Percentiles rank a stretch among this genome's conserved stretches.
These are phyloP conservation scores for Candida incommunis DNA, from an alignment of 805 yeast genomes.

Conservation along the genomic window DNA sequence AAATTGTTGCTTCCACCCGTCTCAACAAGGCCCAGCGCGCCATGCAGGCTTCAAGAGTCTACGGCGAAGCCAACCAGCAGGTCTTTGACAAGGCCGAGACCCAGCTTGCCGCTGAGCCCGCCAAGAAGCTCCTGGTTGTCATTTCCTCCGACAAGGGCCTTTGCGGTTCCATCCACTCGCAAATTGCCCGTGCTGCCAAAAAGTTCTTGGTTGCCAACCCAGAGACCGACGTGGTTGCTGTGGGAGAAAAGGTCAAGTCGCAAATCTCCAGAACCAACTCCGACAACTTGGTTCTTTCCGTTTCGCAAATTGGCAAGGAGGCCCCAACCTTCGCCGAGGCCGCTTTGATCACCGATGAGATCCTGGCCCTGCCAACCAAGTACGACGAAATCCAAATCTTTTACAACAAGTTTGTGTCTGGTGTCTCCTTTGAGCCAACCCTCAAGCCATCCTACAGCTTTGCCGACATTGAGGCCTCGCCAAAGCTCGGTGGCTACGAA, in stretches of 20 bases:
- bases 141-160: conserved; percentile 95
- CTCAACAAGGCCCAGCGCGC: conserved; percentile 92
- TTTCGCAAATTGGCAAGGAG: conserved; percentile 91
- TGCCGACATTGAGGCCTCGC: conserved; percentile 65
- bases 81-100: conserved; percentile 78
- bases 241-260: conserved; percentile 89
- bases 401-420: conserved; percentile 78
- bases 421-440: conserved; percentile 83
- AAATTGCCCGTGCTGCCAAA: conserved; percentile 81
- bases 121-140: conserved; percentile 69
- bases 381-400: conserved; percentile 69
- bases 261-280: conserved; percentile 79
- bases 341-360: conserved; percentile 76
- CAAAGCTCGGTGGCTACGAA: conserved; percentile 71
- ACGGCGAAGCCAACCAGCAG: conserved; percentile 65
- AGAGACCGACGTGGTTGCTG: conserved; percentile 63
- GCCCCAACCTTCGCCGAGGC: conserved; percentile 91
- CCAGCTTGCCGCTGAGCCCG: conserved; percentile 33
- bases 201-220: conserved; percentile 44
- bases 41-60: conserved; percentile 74
- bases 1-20: conserved; percentile 97
- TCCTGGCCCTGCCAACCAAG: conserved; percentile 36
- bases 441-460: conserved; percentile 51
- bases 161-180: conserved; percentile 97
- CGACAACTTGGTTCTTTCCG: conserved; percentile 52